phyloP scores from a whole-genome alignment of 192 early-diverging fungal genomes.

The Thoreauomyces humboldtii region DNA sequence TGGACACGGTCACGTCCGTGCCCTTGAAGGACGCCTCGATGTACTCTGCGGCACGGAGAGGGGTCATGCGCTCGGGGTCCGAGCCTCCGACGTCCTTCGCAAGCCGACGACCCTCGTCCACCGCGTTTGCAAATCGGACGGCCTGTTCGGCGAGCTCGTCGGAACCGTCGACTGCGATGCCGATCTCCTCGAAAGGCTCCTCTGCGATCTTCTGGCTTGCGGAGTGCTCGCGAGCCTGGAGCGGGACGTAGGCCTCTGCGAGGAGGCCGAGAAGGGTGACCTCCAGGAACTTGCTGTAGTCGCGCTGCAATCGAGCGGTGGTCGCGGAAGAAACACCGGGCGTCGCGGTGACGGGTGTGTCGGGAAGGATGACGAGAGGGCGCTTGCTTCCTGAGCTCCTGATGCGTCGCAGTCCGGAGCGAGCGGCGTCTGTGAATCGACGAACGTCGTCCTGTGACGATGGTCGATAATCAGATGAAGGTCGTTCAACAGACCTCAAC shows the following conservation, averaged over 20 bases:
- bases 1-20: constrained; percentile 54
- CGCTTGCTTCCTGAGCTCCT: constrained; percentile 58
- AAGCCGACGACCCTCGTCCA: constrained; percentile 73
- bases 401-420: constrained; percentile 63
- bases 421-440: constrained; percentile 67
- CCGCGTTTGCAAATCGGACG: constrained; percentile 53
- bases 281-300: constrained; percentile 70
- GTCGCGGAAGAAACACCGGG: neutral
- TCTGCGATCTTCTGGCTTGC: constrained; percentile 32
- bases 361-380: constrained; percentile 61
- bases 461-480: too few species aligned
- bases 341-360: constrained; percentile 34
- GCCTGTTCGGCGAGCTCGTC: constrained; percentile 41
- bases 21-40: constrained; percentile 63
- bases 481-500: too few species aligned
- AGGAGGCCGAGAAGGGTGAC: constrained; percentile 72
- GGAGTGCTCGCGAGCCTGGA: constrained; percentile 77
- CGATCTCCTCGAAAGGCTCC: constrained; percentile 60
- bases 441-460: constrained; percentile 67
- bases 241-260: constrained; percentile 70
- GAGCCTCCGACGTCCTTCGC: constrained; percentile 78
- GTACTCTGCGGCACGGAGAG: constrained; percentile 67
- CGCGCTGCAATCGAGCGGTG: constrained; percentile 28
- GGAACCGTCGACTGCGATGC: constrained; percentile 37
- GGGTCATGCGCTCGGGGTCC: constrained; percentile 87